Evolutionary conservation across 345 rosid species (phyloP).

Genomic region (Salix viminalis): DNA sequence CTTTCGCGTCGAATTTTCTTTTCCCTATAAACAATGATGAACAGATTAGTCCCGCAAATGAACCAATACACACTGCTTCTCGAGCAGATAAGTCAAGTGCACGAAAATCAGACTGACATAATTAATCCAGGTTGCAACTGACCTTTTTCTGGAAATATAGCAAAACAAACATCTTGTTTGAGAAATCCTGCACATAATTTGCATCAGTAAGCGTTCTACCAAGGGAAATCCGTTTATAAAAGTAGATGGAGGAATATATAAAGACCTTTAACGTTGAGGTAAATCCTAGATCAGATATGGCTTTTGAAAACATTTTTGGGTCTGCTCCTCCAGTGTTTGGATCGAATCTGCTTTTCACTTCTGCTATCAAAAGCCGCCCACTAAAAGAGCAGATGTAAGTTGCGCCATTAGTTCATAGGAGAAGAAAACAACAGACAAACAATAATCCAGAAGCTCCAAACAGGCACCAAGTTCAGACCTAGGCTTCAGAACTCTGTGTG

Average conservation of each 20-base stretch:
- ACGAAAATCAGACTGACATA: background rate
- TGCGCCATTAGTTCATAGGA: background rate
- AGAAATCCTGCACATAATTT: slow-evolving; percentile 55
- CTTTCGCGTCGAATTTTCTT: slow-evolving; percentile 40
- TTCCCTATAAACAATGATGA: slow-evolving; percentile 41
- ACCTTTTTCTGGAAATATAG: slow-evolving; percentile 82
- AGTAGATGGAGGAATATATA: background rate
- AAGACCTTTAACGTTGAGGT: slow-evolving; percentile 49
- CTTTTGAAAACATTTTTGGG: slow-evolving; percentile 62
- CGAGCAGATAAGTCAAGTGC: background rate
- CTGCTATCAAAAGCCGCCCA: slow-evolving; percentile 95
- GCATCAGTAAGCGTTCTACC: background rate
- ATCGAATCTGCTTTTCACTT: slow-evolving; percentile 92
- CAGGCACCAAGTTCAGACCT: slow-evolving; percentile 38
- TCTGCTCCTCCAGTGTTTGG: slow-evolving; percentile 90
- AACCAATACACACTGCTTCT: background rate
- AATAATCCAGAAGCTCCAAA: slow-evolving; percentile 1
- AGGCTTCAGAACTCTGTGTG: slow-evolving; percentile 83
- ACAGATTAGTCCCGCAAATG: background rate
- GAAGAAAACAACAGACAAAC: background rate
- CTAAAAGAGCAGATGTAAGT: slow-evolving; percentile 30
- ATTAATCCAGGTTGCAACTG: background rate
- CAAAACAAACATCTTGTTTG: slow-evolving; percentile 84
- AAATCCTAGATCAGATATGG: slow-evolving; percentile 75
- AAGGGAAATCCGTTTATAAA: background rate